These are phyloP conservation scores for Solanum bukasovii DNA, from an alignment of 257 asterid genomes.

Conservation along the genomic window DNA sequence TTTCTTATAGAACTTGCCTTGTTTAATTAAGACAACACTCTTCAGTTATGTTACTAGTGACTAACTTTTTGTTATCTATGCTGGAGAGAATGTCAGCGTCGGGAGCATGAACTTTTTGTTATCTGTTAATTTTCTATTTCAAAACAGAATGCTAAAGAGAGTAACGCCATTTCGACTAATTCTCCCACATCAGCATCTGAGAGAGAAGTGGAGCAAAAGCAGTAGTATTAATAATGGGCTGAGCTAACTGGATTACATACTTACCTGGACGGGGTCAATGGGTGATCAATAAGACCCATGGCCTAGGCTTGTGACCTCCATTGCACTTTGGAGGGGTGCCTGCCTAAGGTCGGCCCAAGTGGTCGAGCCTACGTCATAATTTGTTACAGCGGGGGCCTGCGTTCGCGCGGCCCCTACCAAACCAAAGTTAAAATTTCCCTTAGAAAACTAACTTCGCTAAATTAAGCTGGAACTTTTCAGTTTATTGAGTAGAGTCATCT, in stretches of 20 bases:
- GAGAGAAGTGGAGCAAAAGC: background rate
- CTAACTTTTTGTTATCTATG: too few relatives aligned
- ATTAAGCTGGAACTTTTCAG: fast-evolving
- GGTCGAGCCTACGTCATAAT: background rate
- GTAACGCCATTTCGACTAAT: background rate
- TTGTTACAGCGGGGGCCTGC: background rate
- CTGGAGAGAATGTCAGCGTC: too few relatives aligned
- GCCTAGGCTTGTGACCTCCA: slow-evolving; percentile 17
- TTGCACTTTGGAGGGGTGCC: slow-evolving; percentile 21
- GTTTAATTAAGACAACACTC: background rate
- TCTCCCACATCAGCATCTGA: background rate
- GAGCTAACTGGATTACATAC: background rate
- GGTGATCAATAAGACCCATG: slow-evolving; percentile 11
- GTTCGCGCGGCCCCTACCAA: background rate
- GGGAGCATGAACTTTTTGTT: too few relatives aligned
- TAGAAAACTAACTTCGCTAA: fast-evolving
- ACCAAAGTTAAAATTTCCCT: background rate
- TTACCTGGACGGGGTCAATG: slow-evolving; percentile 29
- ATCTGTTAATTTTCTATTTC: too few relatives aligned
- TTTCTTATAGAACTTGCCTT: background rate
- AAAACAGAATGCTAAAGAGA: background rate
- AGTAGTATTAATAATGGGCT: background rate
- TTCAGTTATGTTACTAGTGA: too few relatives aligned
- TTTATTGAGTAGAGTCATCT: too few relatives aligned
- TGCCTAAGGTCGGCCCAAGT: background rate